Percentiles rank a stretch among this genome's conserved stretches.
These are phyloP conservation scores for Aspergillus texensis DNA, from an alignment of 2,329 filamentous ascomycete species.

Conservation along the genomic window DNA sequence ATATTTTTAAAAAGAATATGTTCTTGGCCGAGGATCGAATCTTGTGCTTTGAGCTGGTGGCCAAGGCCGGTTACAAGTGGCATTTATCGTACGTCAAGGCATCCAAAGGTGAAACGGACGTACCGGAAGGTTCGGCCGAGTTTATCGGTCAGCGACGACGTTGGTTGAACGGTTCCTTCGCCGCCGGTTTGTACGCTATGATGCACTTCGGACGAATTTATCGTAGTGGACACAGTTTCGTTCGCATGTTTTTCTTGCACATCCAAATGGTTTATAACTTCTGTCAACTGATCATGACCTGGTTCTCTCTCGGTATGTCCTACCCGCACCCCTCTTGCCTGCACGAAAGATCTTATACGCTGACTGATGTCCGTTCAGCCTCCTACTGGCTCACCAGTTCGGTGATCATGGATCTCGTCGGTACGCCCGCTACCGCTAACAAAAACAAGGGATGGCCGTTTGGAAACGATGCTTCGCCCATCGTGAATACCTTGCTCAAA, in stretches of 20 bases:
- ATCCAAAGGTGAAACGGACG: constrained; percentile 97
- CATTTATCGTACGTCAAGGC: constrained; percentile 98
- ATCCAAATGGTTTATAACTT: constrained; percentile 95
- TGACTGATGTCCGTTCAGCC: constrained; percentile 56
- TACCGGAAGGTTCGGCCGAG: constrained; percentile 92
- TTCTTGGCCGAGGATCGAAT: constrained; percentile 99
- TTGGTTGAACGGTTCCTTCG: constrained; percentile 99
- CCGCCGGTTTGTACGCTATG: constrained; percentile 91
- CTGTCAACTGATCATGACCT: constrained; percentile 83
- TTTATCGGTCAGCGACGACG: constrained; percentile 97
- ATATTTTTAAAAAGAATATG: constrained; percentile 99
- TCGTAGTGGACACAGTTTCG: constrained; percentile 93
- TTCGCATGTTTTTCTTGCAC: constrained; percentile 99
- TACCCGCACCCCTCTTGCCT: constrained; percentile 1
- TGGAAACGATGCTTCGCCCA: constrained; percentile 79
- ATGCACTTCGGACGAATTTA: constrained; percentile 99
- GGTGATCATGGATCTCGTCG: constrained; percentile 97
- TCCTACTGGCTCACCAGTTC: constrained; percentile 97
- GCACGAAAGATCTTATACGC: constrained; percentile 5
- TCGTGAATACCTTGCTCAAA: constrained; percentile 88
- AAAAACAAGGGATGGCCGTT: constrained; percentile 79
- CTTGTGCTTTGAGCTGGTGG: constrained; percentile 97
- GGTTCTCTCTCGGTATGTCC: constrained; percentile 69
- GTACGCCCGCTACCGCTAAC: constrained; percentile 62
- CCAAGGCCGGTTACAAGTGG: constrained; percentile 98